Evolutionary conservation across 2,329 filamentous ascomycete genomes (phyloP), one percentile per base, ranked within the genome.

Genomic region (Hirsutella thompsonii): DNA sequence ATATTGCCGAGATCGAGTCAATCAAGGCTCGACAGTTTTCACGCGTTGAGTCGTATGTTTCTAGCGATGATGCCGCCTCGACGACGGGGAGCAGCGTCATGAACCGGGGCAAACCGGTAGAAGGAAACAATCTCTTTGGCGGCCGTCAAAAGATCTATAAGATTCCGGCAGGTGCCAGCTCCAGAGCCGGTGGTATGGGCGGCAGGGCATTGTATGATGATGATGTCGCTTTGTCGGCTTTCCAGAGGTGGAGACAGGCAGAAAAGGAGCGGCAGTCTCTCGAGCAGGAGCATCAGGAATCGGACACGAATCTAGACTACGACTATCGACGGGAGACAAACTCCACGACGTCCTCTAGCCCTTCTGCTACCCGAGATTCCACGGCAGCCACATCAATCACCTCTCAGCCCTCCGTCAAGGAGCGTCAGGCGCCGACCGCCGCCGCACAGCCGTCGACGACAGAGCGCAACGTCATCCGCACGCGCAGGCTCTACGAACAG

Each of bases 141-240:
- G 92, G 92, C 14, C 79, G 92, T 36, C 92, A 96, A 58, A 96
- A 96, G 64, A 81, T 96, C 30, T 96, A 93, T 61, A 89, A 87
- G 59, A 84, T 94, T 47, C 71, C 83, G 1, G 68, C 67, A 3
- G 69, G 70, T 20, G 59, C 60, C 18, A 55, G 56, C 13, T 55
- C 58, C 35, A 68, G 67, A 2, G 55, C 52, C 14, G 65, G 67
- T 18, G 72, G 69, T 36, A 74, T 85, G 68, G 65, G 69, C 36
- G 83, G 84, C 74, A 20, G 80, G 76, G 47, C 79, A 0, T 60
- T 94, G 2, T 96, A 95, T 54, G 88, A 93, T 20, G 81, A 92
- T 49, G 92, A 98, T 58, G 75, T 95, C 16, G 76, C 80, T 20
- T 65, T 82, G 58, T 94, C 89, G 2, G 73, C 84, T 8, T 95